Percentiles rank a stretch among this genome's conserved stretches.
phyloP scores from a whole-genome alignment of 441 rosid genomes.

The Mallotus japonicus region DNA sequence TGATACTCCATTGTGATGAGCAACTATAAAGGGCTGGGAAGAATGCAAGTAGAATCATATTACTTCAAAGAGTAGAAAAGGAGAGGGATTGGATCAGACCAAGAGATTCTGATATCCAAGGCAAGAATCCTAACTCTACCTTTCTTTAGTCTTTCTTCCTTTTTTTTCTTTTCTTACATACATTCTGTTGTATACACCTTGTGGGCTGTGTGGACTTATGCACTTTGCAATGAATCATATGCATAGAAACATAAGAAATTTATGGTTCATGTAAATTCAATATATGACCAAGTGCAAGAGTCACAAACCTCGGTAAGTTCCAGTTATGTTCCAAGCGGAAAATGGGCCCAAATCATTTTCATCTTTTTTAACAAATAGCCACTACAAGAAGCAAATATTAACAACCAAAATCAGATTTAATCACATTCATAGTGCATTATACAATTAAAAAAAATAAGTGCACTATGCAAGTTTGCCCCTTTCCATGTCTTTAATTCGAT shows the following conservation, averaged over 20 bases:
- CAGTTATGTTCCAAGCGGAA: slow-evolving; percentile 87
- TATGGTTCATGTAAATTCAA: background rate
- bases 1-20: background rate
- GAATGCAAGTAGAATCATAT: background rate
- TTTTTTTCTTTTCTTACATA: no score
- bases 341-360: slow-evolving; percentile 66
- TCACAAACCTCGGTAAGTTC: slow-evolving; percentile 91
- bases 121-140: background rate
- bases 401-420: slow-evolving; percentile 20
- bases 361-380: slow-evolving; percentile 68
- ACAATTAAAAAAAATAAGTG: background rate
- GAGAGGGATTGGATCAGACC: background rate
- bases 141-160: background rate
- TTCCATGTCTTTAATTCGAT: background rate
- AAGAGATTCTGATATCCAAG: background rate
- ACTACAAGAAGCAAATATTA: slow-evolving; percentile 53
- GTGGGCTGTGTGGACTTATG: no score
- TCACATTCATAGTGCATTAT: slow-evolving; percentile 4
- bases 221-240: background rate
- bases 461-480: background rate
- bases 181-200: background rate
- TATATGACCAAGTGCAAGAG: slow-evolving; percentile 13
- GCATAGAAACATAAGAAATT: no score
- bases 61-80: background rate
- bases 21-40: background rate